These are phyloP conservation scores for Trifolium repens DNA, from an alignment of 306 rosid species.

Conservation along the genomic window DNA sequence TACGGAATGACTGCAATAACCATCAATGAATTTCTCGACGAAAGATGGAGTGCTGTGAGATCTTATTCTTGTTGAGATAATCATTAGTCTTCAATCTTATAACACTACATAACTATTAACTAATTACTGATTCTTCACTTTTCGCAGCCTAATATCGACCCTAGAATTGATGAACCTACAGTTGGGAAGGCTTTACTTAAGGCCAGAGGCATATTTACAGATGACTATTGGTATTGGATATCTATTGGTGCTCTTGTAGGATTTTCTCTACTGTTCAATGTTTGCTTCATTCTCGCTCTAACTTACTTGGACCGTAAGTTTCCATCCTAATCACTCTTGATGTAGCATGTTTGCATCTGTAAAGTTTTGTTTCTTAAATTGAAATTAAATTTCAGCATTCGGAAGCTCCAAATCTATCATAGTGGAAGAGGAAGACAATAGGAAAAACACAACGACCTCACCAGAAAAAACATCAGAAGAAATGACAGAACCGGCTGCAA, in stretches of 20 bases:
- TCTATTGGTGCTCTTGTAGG: slow-evolving; percentile 66
- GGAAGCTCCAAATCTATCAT: slow-evolving; percentile 53
- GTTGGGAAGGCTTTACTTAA: slow-evolving; percentile 70
- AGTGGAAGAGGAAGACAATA: slow-evolving; percentile 48
- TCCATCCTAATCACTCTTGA: neutral
- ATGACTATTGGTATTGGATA: slow-evolving; percentile 73
- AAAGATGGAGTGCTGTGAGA: slow-evolving; percentile 79
- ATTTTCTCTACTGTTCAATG: slow-evolving; percentile 65
- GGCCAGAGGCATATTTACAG: slow-evolving; percentile 61
- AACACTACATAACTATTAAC: neutral
- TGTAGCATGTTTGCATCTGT: neutral
- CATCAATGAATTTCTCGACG: slow-evolving; percentile 82
- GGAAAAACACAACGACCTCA: slow-evolving; percentile 27
- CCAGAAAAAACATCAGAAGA: slow-evolving; percentile 1
- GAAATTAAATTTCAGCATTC: slow-evolving; percentile 53
- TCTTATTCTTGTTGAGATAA: slow-evolving; percentile 20
- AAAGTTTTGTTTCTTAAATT: slow-evolving; percentile 1
- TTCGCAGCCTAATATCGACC: slow-evolving; percentile 47
- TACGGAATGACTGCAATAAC: slow-evolving; percentile 86
- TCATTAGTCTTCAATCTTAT: neutral
- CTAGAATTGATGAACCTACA: slow-evolving; percentile 51
- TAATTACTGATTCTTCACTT: slow-evolving; percentile 36
- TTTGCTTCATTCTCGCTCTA: slow-evolving; percentile 57
- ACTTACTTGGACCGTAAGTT: slow-evolving; percentile 70
- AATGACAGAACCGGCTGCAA: slow-evolving; percentile 32